A percentile compares a stretch with the other conserved stretches of the same genome.
phyloP scores from a whole-genome alignment of 306 rosid genomes.

The Elaeagnus macrophylla region DNA sequence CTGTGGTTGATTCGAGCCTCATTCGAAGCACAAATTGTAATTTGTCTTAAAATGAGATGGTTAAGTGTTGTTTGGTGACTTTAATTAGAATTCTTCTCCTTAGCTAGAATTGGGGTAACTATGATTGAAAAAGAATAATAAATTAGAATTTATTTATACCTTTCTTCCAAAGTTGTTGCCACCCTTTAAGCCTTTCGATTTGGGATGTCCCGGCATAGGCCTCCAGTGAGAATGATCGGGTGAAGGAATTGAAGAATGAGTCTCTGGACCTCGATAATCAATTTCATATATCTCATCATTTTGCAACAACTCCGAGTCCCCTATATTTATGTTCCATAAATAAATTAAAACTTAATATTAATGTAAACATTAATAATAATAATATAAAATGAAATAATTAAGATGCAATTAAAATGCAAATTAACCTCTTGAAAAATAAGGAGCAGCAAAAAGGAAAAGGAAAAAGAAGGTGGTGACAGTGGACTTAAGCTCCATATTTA shows the following conservation, averaged over 20 bases:
- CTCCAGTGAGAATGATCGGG: slow-evolving; percentile 42
- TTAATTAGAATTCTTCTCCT: no score
- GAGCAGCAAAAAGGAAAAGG: slow-evolving; percentile 35
- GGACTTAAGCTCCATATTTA: slow-evolving; percentile 51
- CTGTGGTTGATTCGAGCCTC: no score
- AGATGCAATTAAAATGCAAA: not conserved
- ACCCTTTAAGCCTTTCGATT: slow-evolving; percentile 19
- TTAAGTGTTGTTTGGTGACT: no score
- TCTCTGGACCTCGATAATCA: slow-evolving; percentile 95
- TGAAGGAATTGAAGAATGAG: slow-evolving; percentile 71
- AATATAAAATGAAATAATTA: not conserved
- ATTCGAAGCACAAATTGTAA: no score
- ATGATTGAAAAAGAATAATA: no score
- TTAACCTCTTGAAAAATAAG: slow-evolving; percentile 40
- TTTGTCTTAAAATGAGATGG: no score
- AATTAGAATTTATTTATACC: slow-evolving; percentile 15
- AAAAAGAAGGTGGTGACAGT: slow-evolving; percentile 26
- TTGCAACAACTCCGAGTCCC: slow-evolving; percentile 28
- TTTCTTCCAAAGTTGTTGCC: slow-evolving; percentile 19
- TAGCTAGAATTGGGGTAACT: no score
- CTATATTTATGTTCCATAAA: slow-evolving; percentile 13
- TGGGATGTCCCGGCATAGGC: slow-evolving; percentile 19
- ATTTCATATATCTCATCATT: slow-evolving; percentile 57
- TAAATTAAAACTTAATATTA: not conserved
- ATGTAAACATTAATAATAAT: not conserved